Base-by-base conservation (phyloP, 768 basidiomycete species). In the Lactarius sanguifluus region DNA sequence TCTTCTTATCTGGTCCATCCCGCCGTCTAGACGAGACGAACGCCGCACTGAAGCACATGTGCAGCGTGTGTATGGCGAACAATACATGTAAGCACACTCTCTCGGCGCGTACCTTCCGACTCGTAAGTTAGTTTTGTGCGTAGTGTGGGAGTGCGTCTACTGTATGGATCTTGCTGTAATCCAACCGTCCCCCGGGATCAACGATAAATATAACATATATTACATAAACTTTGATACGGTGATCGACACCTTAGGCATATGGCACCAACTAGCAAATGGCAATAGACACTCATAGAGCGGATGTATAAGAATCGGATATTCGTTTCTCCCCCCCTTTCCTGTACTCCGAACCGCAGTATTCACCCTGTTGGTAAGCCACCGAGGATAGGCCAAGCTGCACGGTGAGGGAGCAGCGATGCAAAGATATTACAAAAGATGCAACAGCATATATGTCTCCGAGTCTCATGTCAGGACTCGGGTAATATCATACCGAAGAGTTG, bases 191-290 rank as follows among this genome's bases (percentile, higher is more conserved):
- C 34, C 23, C 47, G 47, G 47, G n/a, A 50, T 23, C 47, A 23
- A 23, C 12, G 45, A 12, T 47, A 47, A 47, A 47, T 55, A 55
- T 16, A n/a, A 56, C 30, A 18, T 56, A 43, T 54, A 45, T 45
- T 23, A 32, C 13, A 20, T 55, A n/a, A 8, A 5, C 8, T 34
- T n/a, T 47, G 43, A 50, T 61, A 12, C 9, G 28, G 38, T 62
- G 62, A 45, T 63, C 62, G 55, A 43, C 62, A 43, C 23, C 50
- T 20, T 13, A 55, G 50, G 45, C n/a, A 3, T 9, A 45, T n/a
- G 20, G 43, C 20, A 13, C 47, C 34, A 5, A 38, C 65, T 52
- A 66, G 45, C 65, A 66, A 66, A 66, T 66, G 18, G 65, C 65
- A 61, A 66, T 61, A 61, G 55, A 40, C 28, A 57, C 65, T 57